Evolutionary conservation across 140 eudicot species (phyloP), one percentile per base, ranked within the genome.

Genomic region (Senecio squalidus): DNA sequence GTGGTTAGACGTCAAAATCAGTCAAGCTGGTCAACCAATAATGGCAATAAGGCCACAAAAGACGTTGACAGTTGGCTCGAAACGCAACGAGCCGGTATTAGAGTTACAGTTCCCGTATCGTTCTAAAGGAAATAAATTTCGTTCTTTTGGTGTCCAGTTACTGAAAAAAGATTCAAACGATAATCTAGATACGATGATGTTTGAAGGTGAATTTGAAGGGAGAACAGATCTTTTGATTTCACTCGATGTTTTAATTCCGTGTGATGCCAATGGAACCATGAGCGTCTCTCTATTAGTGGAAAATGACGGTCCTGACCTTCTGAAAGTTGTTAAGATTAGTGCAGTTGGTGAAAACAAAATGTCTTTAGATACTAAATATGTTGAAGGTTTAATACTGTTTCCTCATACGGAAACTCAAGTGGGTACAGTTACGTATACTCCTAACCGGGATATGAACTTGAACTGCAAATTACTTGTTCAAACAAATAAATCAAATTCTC

Each of bases 371-470:
- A 68, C 76, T 30, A 92, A 80, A 65, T 81, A 76, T 46, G 61
- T 69, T 1, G 84, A 84, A 70, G 96, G 96, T 40, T 76, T 92
- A 11, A 56, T 87, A n/a, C 74, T 92, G 61, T 92, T 79, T 68
- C 98, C 98, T 18, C 61, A 76, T 49, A 65, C 81, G 24, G 60
- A 64, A 44, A 86, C 98, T 55, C 88, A 78, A 61, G 91, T 79
- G 25, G 96, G 88, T 60, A 34, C 67, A 43, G 64, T 85, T 18
- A 71, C 72, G 10, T 79, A 67, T 69, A 54, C 66, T 68, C 73
- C 70, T 39, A 44, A 31, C 48, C 60, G 43, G 10, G 58, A 43
- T 46, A 55, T 28, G 41, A 39, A 70, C 75, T 41, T 27, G 71
- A 68, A 68, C 62, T 87, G 96, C 68, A 74, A 78, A 51, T 57